Conservation (phyloP, 73 alveolate species). For the Paraurostyla sp. region DNA sequence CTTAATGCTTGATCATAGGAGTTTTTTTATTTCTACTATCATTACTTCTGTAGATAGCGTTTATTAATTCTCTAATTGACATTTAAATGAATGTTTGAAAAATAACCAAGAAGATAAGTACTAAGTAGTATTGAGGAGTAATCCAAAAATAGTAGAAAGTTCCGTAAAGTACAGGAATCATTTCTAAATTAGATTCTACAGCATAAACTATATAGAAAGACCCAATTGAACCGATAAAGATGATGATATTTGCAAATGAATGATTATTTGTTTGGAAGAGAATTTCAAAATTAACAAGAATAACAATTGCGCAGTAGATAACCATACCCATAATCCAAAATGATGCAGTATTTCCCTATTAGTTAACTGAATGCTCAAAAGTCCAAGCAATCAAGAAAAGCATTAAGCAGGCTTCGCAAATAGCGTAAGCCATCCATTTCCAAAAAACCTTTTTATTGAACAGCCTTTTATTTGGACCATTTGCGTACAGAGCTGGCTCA, state of each 20-base stretch:
- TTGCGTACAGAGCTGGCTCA: constrained; percentile 76
- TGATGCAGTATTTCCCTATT: constrained; percentile 28
- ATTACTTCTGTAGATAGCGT: not conserved
- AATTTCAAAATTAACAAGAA: constrained; percentile 31
- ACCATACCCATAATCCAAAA: constrained; percentile 47
- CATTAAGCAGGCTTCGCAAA: constrained; percentile 80
- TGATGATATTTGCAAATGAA: not conserved
- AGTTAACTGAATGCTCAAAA: constrained; percentile 58
- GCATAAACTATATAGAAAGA: constrained; percentile 27
- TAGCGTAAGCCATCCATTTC: constrained; percentile 90
- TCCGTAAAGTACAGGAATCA: constrained; percentile 19
- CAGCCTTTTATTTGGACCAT: constrained; percentile 64
- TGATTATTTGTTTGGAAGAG: constrained; percentile 48
- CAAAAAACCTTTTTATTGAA: constrained; percentile 82
- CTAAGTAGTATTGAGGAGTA: constrained; percentile 21
- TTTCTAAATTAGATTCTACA: not conserved
- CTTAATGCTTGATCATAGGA: not conserved
- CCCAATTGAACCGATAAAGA: constrained; percentile 6
- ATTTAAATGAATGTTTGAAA: not conserved
- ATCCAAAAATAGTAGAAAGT: constrained; percentile 21
- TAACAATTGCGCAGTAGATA: constrained; percentile 23
- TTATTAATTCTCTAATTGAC: not conserved
- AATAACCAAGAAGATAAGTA: not conserved
- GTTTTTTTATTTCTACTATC: not conserved
- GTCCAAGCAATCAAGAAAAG: constrained; percentile 72